phyloP scores from a whole-genome alignment of 805 yeast species.

The Hanseniaspora hatyaiensis region DNA sequence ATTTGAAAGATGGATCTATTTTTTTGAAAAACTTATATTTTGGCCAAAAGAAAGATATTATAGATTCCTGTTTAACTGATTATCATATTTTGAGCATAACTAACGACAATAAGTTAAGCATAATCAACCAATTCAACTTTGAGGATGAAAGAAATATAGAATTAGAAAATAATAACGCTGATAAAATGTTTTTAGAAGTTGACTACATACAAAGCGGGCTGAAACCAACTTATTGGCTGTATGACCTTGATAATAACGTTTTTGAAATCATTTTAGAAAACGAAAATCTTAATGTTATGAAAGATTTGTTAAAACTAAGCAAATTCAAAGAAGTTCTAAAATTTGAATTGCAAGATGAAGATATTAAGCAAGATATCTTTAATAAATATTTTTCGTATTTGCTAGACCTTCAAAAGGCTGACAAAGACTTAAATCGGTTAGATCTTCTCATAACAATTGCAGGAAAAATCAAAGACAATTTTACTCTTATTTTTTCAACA shows the following conservation, averaged over 20 bases:
- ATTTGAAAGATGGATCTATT: constrained; percentile 30
- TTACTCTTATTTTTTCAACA: constrained; percentile 46
- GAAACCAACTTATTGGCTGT: constrained; percentile 61
- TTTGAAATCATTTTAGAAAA: constrained; percentile 60
- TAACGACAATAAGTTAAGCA: constrained; percentile 33
- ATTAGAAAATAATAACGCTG: constrained; percentile 26
- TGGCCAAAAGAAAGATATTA: constrained; percentile 16
- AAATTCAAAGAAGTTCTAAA: constrained; percentile 57
- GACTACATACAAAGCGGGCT: constrained; percentile 36
- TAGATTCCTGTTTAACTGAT: constrained; percentile 31
- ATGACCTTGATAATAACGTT: constrained; percentile 40
- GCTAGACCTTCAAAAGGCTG: constrained; percentile 24
- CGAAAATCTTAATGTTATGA: constrained; percentile 71
- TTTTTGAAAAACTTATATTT: constrained; percentile 29
- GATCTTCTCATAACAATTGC: constrained; percentile 43
- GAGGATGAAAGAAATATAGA: constrained; percentile 33
- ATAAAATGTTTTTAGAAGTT: constrained; percentile 36
- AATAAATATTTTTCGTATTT: constrained; percentile 44
- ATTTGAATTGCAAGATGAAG: constrained; percentile 28
- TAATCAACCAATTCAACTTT: constrained; percentile 43
- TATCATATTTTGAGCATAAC: constrained; percentile 42
- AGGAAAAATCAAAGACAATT: constrained; percentile 33
- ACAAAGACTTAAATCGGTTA: constrained; percentile 20
- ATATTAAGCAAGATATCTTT: constrained; percentile 40
- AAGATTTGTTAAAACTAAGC: constrained; percentile 38